Base-by-base conservation (phyloP, 2,329 filamentous ascomycete species). In the Huntiella abstrusa region DNA sequence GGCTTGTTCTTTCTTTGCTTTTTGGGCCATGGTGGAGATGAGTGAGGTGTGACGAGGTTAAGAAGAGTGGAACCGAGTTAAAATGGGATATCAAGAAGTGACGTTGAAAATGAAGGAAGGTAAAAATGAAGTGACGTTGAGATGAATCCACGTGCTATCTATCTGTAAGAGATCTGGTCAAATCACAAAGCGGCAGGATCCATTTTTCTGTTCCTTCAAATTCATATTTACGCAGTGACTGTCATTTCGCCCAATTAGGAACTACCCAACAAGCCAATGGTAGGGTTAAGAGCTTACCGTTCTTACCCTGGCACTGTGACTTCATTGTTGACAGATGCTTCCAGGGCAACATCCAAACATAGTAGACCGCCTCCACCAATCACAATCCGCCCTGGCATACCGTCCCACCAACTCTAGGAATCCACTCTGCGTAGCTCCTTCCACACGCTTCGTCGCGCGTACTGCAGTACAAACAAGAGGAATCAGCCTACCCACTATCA, bases 1-100 rank as follows among this genome's bases (percentile, higher is more conserved):
- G 48, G 91, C 91, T 52, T 65, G 64, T 55, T 75, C 72, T 55
- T 77, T 77, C 57, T 73, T 73, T 48, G 73, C 73, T 57, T 76
- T 77, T 56, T 76, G 72, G 28, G 73, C 73, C 73, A 77, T 77
- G 51, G 45, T 40, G 16, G n/a, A n/a, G 35, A 41, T n/a, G 19
- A 12, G 11, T 41, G 39, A 28, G 39, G 16, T 4, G 6, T 11
- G 34, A 38, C 2, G 4, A 17, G 12, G 33, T 19, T 13, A 22
- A 28, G 39, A 32, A 41, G 41, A 41, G 6, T 13, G n/a, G 34
- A 42, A 33, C 17, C 3, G 33, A 39, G 33, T 22, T 17, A 16
- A 34, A 39, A 43, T 32, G 7, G 4, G 15, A 41, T 32, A 33
- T 38, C n/a, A 35, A 13, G 2, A 4, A 28, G 33, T 15, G n/a